Percentiles rank a stretch among this genome's conserved stretches.
These are phyloP conservation scores for Allantophomopsis cytisporea DNA, from an alignment of 2,329 filamentous ascomycete species.

Conservation along the genomic window DNA sequence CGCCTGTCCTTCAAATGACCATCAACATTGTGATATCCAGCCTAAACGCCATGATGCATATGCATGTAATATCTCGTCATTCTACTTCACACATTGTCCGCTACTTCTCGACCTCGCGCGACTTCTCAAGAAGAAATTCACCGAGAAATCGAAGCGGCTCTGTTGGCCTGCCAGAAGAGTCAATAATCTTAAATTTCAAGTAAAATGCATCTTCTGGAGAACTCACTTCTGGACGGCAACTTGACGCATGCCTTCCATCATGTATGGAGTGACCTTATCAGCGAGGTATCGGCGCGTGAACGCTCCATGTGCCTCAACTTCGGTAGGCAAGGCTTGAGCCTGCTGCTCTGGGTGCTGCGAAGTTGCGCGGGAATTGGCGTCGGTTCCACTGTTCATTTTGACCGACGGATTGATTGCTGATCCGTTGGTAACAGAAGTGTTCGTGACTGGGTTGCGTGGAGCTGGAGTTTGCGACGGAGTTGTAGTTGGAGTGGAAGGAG, in stretches of 20 bases:
- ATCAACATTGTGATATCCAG: not conserved
- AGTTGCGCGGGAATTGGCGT: conserved; percentile 36
- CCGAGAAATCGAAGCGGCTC: conserved; percentile 58
- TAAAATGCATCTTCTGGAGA: not conserved
- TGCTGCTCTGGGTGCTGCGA: conserved; percentile 40
- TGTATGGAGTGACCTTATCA: conserved; percentile 49
- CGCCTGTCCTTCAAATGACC: not conserved
- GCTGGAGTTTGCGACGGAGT: conserved; percentile 11
- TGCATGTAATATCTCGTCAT: too few species aligned
- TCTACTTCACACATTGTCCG: conserved; percentile 4
- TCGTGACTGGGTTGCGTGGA: conserved; percentile 6
- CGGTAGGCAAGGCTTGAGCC: conserved; percentile 37
- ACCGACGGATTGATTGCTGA: conserved; percentile 33
- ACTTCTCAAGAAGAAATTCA: conserved; percentile 56
- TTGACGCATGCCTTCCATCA: conserved; percentile 64
- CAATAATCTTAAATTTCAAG: not conserved
- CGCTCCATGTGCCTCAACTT: conserved; percentile 51
- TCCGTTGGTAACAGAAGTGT: conserved; percentile 13
- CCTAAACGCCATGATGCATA: too few species aligned
- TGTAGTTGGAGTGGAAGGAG: too few species aligned
- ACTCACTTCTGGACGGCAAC: conserved; percentile 59
- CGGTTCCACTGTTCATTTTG: conserved; percentile 20
- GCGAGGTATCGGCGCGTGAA: conserved; percentile 61
- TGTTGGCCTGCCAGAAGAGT: conserved; percentile 25
- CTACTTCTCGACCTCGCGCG: conserved; percentile 43